These are phyloP conservation scores for Prunella vulgaris DNA, from an alignment of 257 asterid species.

Conservation along the genomic window DNA sequence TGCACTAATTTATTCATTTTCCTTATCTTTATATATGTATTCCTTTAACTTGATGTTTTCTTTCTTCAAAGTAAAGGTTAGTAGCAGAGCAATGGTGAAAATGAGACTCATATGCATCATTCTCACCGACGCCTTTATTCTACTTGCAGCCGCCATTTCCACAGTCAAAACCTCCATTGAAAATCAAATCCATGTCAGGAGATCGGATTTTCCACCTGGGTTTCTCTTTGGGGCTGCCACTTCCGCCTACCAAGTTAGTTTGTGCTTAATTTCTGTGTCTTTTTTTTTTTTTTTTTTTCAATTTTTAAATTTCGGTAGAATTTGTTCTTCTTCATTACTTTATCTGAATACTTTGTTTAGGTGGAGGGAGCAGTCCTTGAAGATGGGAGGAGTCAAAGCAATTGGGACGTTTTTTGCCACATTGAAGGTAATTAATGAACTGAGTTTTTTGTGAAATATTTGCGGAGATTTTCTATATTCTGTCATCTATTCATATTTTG, in stretches of 20 bases:
- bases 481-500: not conserved
- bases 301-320: not conserved
- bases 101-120: not conserved
- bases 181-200: conserved; percentile 23
- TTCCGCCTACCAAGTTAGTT: conserved; percentile 71
- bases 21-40: too few species aligned
- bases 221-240: conserved; percentile 71
- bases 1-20: too few species aligned
- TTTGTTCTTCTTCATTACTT: not conserved
- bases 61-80: too few species aligned
- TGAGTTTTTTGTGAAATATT: not conserved
- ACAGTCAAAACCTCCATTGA: conserved; percentile 2
- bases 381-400: conserved; percentile 63
- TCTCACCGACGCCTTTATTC: not conserved
- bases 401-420: conserved; percentile 67
- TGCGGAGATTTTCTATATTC: not conserved
- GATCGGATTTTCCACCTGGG: conserved; percentile 59
- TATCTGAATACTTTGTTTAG: not conserved
- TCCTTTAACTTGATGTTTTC: too few species aligned
- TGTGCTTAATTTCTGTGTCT: not conserved
- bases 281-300: too few species aligned
- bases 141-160: conserved; percentile 14
- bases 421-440: conserved; percentile 33
- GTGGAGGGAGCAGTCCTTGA: conserved; percentile 26
- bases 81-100: not conserved